A percentile compares a stretch with the other conserved stretches of the same genome.
Evolutionary conservation across 2,329 filamentous ascomycete genomes (phyloP).

Genomic region (Drechmeria coniospora): DNA sequence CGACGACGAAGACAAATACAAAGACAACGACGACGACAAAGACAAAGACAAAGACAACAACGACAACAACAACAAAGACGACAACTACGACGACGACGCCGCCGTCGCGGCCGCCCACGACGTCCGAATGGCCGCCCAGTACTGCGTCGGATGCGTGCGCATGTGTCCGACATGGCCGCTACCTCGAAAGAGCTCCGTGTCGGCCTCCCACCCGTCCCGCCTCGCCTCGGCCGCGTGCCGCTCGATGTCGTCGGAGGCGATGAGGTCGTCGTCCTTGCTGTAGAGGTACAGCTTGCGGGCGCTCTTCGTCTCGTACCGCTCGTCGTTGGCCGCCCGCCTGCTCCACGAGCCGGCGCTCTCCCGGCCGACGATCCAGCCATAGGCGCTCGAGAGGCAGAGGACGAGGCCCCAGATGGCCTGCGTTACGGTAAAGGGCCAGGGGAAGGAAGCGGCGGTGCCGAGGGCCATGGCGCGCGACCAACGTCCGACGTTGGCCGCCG

Average conservation of each 20-base stretch:
- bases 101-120: constrained; percentile 9
- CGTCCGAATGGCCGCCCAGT: constrained; percentile 33
- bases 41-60: too few relatives aligned
- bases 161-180: constrained; percentile 48
- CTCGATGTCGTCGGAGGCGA: constrained; percentile 39
- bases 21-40: not conserved
- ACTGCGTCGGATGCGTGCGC: constrained; percentile 36
- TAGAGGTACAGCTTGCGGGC: constrained; percentile 41
- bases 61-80: too few relatives aligned
- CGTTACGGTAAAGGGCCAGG: constrained; percentile 32
- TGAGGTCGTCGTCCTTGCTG: constrained; percentile 40
- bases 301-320: constrained; percentile 15
- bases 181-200: constrained; percentile 37
- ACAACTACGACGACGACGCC: too few relatives aligned
- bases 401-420: constrained; percentile 30
- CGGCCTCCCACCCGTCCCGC: constrained; percentile 31
- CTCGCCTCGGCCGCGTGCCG: constrained; percentile 32
- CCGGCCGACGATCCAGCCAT: constrained; percentile 20
- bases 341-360: constrained; percentile 26
- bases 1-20: not conserved
- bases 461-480: constrained; percentile 39
- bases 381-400: constrained; percentile 19
- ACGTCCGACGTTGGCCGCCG: constrained; percentile 24
- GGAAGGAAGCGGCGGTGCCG: constrained; percentile 29
- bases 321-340: constrained; percentile 20